Evolutionary conservation across 495 filamentous ascomycete species (phyloP).

Genomic region (Penicillium canariense): DNA sequence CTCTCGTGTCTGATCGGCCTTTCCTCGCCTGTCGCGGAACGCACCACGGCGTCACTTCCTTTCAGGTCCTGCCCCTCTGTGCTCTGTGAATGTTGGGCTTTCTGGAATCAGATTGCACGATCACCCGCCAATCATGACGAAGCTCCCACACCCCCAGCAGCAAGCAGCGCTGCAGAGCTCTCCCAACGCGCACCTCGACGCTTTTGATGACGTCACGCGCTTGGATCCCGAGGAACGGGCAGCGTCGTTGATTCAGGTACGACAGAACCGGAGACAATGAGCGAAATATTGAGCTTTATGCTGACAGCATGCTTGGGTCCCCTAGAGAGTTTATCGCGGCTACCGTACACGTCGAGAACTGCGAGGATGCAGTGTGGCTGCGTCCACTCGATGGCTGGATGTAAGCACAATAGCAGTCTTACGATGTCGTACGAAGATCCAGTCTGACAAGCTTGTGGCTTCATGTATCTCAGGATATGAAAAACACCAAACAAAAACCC

Average conservation of each 20-base stretch:
- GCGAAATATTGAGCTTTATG: not conserved
- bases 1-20: not conserved
- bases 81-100: no score
- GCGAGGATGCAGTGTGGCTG: constrained; percentile 60
- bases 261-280: not conserved
- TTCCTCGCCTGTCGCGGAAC: no score
- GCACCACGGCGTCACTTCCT: no score
- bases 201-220: constrained; percentile 28
- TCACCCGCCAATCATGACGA: not conserved
- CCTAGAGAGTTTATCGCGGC: constrained; percentile 66
- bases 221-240: constrained; percentile 31
- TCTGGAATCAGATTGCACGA: no score
- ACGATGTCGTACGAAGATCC: not conserved
- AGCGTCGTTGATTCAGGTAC: constrained; percentile 52
- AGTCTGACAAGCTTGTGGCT: not conserved
- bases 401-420: constrained; percentile 24
- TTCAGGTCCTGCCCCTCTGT: no score
- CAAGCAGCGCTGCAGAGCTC: not conserved
- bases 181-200: not conserved
- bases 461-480: constrained; percentile 42
- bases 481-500: not conserved
- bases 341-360: constrained; percentile 66
- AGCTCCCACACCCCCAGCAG: not conserved
- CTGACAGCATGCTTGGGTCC: not conserved
- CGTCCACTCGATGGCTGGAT: constrained; percentile 66